These are phyloP conservation scores for Malassezia arunalokei DNA, from an alignment of 1,284 basidiomycete genomes.

Conservation along the genomic window DNA sequence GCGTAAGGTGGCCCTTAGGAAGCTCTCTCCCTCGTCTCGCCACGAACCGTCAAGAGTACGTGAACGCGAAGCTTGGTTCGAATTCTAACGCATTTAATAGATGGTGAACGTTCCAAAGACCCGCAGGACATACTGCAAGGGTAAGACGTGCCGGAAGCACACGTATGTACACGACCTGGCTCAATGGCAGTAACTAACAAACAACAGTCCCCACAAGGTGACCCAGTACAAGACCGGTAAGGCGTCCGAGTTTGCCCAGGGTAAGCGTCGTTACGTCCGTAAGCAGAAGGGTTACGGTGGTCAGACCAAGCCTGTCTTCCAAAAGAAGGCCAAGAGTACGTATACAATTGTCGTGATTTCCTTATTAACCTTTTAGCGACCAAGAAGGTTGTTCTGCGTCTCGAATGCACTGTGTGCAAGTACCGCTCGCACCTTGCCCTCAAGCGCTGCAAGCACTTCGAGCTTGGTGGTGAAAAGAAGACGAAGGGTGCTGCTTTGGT, in stretches of 20 bases:
- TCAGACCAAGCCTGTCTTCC: slow-evolving; percentile 99
- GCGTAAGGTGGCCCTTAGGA: neutral
- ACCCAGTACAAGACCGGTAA: slow-evolving; percentile 48
- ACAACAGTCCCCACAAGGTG: slow-evolving; percentile 43
- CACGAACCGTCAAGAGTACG: slow-evolving; percentile 11
- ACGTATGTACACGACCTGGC: slow-evolving; percentile 56
- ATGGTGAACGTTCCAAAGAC: slow-evolving; percentile 49
- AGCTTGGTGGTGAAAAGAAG: slow-evolving; percentile 99
- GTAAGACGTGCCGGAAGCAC: slow-evolving; percentile 96
- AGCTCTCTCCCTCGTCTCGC: slow-evolving; percentile 6
- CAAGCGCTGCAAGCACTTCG: slow-evolving; percentile 99
- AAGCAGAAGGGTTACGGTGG: slow-evolving; percentile 99
- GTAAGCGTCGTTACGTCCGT: slow-evolving; percentile 96
- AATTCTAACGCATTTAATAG: slow-evolving; percentile 2
- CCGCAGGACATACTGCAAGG: slow-evolving; percentile 74
- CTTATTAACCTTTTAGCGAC: slow-evolving; percentile 41
- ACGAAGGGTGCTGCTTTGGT: slow-evolving; percentile 86
- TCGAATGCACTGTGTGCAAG: slow-evolving; percentile 97
- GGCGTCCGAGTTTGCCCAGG: slow-evolving; percentile 59
- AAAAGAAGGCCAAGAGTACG: slow-evolving; percentile 66
- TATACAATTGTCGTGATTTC: neutral
- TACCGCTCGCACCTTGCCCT: slow-evolving; percentile 65
- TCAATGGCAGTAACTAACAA: no score
- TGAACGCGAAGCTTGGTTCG: neutral
- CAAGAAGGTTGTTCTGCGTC: slow-evolving; percentile 95